Evolutionary conservation across 306 rosid genomes (phyloP).

Genomic region (Sechiopsis laciniata): DNA sequence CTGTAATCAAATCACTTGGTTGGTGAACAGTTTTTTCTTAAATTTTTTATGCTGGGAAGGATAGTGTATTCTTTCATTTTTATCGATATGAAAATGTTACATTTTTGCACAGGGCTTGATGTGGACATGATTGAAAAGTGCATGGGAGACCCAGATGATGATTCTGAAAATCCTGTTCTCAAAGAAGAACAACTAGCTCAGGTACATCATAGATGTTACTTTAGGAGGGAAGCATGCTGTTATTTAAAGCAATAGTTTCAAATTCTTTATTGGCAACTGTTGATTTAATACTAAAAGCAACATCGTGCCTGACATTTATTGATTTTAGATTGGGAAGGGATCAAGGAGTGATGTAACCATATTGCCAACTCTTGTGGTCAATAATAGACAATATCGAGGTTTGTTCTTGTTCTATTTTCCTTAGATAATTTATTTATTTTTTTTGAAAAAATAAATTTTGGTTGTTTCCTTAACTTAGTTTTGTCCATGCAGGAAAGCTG

Average conservation of each 20-base stretch:
- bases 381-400: constrained; percentile 96
- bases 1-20: constrained; percentile 83
- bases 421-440: not conserved
- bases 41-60: constrained; percentile 22
- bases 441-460: not conserved
- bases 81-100: not conserved
- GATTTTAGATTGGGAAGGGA: constrained; percentile 80
- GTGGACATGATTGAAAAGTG: constrained; percentile 60
- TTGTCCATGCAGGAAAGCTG: constrained; percentile 68
- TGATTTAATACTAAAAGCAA: constrained; percentile 7
- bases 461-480: constrained; percentile 33
- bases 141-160: constrained; percentile 79
- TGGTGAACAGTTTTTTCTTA: constrained; percentile 26
- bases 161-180: constrained; percentile 72
- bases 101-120: constrained; percentile 63
- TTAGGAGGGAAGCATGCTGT: not conserved
- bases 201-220: constrained; percentile 28
- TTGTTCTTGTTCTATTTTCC: constrained; percentile 33
- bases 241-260: not conserved
- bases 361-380: constrained; percentile 95
- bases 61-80: not conserved
- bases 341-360: constrained; percentile 94
- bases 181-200: constrained; percentile 98
- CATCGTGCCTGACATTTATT: constrained; percentile 23
- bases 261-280: not conserved